These are phyloP conservation scores for Halteria grandinella DNA, from an alignment of 73 alveolate species.

Conservation along the genomic window DNA sequence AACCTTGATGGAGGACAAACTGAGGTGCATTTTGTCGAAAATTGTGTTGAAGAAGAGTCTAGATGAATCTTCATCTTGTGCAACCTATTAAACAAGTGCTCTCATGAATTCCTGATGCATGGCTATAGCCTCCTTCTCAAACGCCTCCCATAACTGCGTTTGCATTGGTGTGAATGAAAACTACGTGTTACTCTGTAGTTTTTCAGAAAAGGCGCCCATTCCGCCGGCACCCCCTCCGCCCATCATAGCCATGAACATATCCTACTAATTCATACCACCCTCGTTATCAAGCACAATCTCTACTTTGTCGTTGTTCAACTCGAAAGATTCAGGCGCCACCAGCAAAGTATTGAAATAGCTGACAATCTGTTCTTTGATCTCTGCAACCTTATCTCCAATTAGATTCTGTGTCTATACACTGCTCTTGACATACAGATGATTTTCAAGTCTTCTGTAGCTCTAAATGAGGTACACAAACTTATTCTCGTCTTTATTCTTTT, in stretches of 20 bases:
- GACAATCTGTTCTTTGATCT: not conserved
- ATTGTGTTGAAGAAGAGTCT: slow-evolving; percentile 1
- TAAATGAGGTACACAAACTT: slow-evolving; percentile 23
- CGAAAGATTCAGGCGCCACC: slow-evolving; percentile 27
- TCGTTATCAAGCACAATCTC: not conserved
- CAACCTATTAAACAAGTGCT: not conserved
- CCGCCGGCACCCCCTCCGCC: slow-evolving; percentile 15
- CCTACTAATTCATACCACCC: slow-evolving; percentile 14
- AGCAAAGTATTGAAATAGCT: slow-evolving; percentile 28
- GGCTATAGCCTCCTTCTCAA: not conserved
- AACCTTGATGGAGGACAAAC: not conserved
- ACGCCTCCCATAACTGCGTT: slow-evolving; percentile 20
- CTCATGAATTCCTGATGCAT: slow-evolving; percentile 17
- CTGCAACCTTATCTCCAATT: not conserved
- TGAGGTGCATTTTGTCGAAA: slow-evolving; percentile 42
- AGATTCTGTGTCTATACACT: no score
- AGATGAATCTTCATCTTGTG: slow-evolving; percentile 17
- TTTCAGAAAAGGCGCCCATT: not conserved
- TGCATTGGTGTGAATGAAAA: slow-evolving; percentile 17
- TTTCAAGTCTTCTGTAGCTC: not conserved
- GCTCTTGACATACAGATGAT: slow-evolving; percentile 19
- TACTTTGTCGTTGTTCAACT: not conserved
- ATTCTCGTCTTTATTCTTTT: slow-evolving; percentile 37
- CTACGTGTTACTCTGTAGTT: not conserved
- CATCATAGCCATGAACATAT: slow-evolving; percentile 7